Evolutionary conservation across 164 flowering plant species (phyloP), one percentile per base, ranked within the genome.

Genomic region (Taxillus chinensis): DNA sequence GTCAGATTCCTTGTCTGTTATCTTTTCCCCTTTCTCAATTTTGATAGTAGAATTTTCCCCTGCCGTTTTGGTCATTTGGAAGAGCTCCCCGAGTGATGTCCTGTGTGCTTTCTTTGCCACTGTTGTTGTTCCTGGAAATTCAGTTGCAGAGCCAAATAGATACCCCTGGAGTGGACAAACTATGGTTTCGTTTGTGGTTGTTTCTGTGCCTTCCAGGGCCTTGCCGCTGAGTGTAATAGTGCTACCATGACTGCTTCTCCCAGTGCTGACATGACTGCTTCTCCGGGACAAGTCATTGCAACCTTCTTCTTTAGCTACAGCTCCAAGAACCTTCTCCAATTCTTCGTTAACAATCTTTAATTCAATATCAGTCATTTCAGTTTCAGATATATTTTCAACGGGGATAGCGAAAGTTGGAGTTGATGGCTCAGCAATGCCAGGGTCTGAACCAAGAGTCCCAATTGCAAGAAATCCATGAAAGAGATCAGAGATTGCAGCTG

Each of bases 81-180:
- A 87, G 62, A 92, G 78, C 77, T 92, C 98, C 0, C 91, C 91
- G 2, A 92, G 87, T 1, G 98, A 87, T 14, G 90, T 75, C 65
- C 96, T 73, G n/a, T 80, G 71, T 69, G 87, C 95, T 68, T 87
- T 87, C 77, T 80, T 82, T 13, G 69, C 71, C 56, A 27, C 68
- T 7, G 79, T 43, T 27, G 78, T 70, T 41, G 79, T 75, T 59
- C 80, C 86, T 37, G 85, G 80, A 61, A 81, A 15, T 63, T 79
- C 96, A 40, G 82, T 69, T 4, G 87, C 83, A 37, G 96, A 80
- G 7, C 97, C 90, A 39, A 91, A 82, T 42, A 91, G 82, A 63
- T 80, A 91, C 37, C 76, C 91, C 68, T 91, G 97, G 9, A 91
- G 85, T 11, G 97, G 97, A 62, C 89, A 86, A 12, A 75, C 71